These are phyloP conservation scores for Fraxinus latifolia DNA, from an alignment of 305 asterid species.

Conservation along the genomic window DNA sequence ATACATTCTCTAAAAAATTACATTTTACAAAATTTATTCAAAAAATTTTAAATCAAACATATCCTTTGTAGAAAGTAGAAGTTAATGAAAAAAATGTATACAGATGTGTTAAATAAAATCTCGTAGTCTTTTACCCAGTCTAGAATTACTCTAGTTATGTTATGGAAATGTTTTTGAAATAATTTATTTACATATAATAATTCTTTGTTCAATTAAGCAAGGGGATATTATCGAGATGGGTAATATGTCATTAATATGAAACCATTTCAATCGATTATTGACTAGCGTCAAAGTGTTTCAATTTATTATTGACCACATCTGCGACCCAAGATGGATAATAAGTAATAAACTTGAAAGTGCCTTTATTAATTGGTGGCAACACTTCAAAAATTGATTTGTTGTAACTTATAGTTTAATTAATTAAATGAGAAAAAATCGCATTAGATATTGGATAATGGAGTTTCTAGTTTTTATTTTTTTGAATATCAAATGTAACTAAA, in stretches of 20 bases:
- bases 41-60: no score
- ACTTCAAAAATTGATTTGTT: neutral
- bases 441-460: neutral
- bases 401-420: neutral
- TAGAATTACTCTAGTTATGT: neutral
- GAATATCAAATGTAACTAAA: neutral
- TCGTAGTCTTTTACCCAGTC: no score
- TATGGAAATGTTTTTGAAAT: neutral
- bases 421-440: neutral
- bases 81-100: no score
- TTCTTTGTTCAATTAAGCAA: neutral
- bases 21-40: no score
- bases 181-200: neutral
- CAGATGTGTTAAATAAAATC: no score
- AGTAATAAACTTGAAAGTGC: neutral
- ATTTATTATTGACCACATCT: no score
- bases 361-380: neutral
- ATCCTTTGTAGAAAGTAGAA: no score
- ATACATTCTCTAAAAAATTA: no score
- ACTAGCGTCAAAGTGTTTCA: neutral
- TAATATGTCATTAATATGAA: neutral
- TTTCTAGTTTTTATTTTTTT: no score
- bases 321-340: neutral
- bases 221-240: neutral
- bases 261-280: neutral